Evolutionary conservation across 2,329 filamentous ascomycete species (phyloP).

Genomic region (Drechslerella dactyloides): DNA sequence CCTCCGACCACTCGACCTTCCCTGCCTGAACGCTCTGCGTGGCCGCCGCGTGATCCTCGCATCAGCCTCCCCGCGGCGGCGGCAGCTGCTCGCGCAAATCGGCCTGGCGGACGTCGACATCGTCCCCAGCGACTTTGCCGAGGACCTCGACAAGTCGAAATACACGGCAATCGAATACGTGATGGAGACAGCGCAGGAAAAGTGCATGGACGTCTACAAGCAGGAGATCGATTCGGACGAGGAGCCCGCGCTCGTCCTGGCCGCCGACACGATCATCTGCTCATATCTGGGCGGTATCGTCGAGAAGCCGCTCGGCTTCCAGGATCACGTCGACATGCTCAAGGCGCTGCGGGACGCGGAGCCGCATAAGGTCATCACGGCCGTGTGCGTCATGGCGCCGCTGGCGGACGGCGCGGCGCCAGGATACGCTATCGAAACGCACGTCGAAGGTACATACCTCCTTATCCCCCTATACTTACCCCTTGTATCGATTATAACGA

Average conservation of each 20-base stretch:
- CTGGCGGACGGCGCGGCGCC: conserved; percentile 79
- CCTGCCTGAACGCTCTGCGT: conserved; percentile 76
- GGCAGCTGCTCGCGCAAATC: conserved; percentile 76
- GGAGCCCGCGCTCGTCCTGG: conserved; percentile 84
- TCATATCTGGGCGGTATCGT: conserved; percentile 76
- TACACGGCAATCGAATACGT: conserved; percentile 90
- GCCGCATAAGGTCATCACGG: conserved; percentile 76
- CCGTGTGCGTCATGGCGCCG: conserved; percentile 82
- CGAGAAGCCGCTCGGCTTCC: conserved; percentile 85
- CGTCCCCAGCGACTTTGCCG: conserved; percentile 79
- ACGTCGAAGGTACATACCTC: conserved; percentile 67
- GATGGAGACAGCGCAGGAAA: conserved; percentile 80
- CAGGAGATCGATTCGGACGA: conserved; percentile 61
- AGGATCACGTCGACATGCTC: conserved; percentile 83
- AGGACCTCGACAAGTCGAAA: conserved; percentile 78
- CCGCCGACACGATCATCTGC: conserved; percentile 89
- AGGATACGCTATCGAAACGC: conserved; percentile 79
- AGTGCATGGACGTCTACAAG: conserved; percentile 76
- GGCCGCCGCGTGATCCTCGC: conserved; percentile 85
- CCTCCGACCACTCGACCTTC: conserved; percentile 71
- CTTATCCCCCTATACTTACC: background rate
- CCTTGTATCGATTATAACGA: background rate
- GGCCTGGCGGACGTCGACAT: conserved; percentile 84
- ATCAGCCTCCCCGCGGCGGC: conserved; percentile 83
- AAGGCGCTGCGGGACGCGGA: conserved; percentile 77